These are phyloP conservation scores for Nemania abortiva DNA, from an alignment of 2,329 filamentous ascomycete genomes.

Conservation along the genomic window DNA sequence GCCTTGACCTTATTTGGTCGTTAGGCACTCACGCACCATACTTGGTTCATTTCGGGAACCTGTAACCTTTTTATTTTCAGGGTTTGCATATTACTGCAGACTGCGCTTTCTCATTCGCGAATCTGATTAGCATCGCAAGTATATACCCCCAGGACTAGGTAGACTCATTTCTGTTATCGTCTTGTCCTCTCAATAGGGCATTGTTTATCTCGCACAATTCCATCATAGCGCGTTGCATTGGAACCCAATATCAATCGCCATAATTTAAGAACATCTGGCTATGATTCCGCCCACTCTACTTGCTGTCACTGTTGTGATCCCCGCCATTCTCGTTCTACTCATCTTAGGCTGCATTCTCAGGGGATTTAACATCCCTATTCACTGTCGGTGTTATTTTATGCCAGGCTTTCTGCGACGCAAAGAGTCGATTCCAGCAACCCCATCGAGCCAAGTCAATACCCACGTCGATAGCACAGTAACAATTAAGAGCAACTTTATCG, in stretches of 20 bases:
- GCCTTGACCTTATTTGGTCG: neutral
- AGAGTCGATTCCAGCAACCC: constrained; percentile 1
- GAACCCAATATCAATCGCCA: constrained; percentile 38
- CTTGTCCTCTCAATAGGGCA: constrained; percentile 15
- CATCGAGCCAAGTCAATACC: neutral
- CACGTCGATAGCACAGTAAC: constrained; percentile 41
- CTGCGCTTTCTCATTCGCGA: constrained; percentile 19
- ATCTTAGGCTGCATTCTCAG: constrained; percentile 50
- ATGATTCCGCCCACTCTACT: constrained; percentile 47
- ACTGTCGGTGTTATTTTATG: neutral
- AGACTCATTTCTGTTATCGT: constrained; percentile 3
- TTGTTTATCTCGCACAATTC: constrained; percentile 38
- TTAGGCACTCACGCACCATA: neutral
- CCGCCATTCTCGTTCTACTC: constrained; percentile 53
- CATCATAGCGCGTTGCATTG: constrained; percentile 36
- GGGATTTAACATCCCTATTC: constrained; percentile 43
- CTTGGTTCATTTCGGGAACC: constrained; percentile 14
- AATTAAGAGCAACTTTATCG: constrained; percentile 47
- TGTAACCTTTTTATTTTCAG: constrained; percentile 7
- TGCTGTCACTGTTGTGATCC: constrained; percentile 46
- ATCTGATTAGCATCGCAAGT: constrained; percentile 11
- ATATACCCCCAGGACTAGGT: constrained; percentile 27
- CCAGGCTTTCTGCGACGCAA: constrained; percentile 8
- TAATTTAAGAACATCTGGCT: constrained; percentile 38
- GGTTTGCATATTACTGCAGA: neutral